Percentiles rank a stretch among this genome's conserved stretches.
Conservation (phyloP, 805 yeast species). For the Starmerella apis region DNA sequence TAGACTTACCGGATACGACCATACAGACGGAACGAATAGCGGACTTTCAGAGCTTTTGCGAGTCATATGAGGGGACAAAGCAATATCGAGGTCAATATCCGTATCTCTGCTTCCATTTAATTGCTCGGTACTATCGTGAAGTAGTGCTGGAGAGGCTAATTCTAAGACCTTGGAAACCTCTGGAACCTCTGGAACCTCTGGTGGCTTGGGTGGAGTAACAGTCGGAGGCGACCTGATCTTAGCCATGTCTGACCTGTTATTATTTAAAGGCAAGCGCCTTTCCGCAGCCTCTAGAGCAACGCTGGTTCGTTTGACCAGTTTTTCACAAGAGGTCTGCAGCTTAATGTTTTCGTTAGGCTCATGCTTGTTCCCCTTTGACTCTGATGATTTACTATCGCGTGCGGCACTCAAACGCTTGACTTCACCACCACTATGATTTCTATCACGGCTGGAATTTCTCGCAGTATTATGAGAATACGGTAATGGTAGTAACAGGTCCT, state of each 20-base stretch:
- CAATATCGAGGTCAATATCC: background rate
- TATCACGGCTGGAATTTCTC: too few relatives aligned
- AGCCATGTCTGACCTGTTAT: background rate
- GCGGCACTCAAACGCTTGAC: too few relatives aligned
- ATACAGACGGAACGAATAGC: background rate
- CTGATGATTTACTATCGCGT: too few relatives aligned
- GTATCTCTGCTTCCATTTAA: background rate
- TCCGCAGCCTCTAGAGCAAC: background rate
- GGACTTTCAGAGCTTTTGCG: background rate
- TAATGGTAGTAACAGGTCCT: background rate
- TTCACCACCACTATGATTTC: too few relatives aligned
- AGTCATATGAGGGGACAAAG: background rate
- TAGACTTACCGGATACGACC: constrained; percentile 1
- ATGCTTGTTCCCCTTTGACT: background rate
- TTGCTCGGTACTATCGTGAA: background rate
- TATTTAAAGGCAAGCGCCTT: background rate
- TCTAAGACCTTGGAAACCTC: too few relatives aligned
- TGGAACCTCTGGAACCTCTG: background rate
- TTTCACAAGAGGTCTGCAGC: background rate
- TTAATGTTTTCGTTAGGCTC: background rate
- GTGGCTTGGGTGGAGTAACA: background rate
- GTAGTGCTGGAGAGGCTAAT: background rate
- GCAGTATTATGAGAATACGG: background rate
- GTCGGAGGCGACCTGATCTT: background rate
- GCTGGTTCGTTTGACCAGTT: background rate